Conservation (phyloP, 805 yeast genomes). For the Ogataea trehalophila region DNA sequence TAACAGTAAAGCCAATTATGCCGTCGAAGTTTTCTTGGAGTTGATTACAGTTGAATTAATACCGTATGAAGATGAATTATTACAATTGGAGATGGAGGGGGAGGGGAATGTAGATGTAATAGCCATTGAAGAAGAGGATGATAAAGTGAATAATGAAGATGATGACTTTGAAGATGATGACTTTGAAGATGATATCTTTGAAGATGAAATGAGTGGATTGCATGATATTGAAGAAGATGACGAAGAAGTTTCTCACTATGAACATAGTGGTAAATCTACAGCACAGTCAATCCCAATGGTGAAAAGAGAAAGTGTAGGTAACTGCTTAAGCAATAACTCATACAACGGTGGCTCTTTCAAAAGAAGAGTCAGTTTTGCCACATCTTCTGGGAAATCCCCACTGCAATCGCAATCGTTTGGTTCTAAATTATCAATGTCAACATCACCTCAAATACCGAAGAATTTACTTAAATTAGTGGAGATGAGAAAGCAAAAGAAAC, state of each 20-base stretch:
- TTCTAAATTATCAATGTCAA: conserved; percentile 48
- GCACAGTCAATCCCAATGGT: no score
- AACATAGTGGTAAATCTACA: no score
- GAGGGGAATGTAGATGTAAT: conserved; percentile 3
- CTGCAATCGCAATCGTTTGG: conserved; percentile 12
- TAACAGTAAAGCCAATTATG: conserved; percentile 65
- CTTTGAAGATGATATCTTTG: not conserved
- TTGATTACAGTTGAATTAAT: conserved; percentile 53
- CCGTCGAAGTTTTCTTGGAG: conserved; percentile 79
- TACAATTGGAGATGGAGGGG: conserved; percentile 5
- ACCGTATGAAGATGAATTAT: conserved; percentile 31
- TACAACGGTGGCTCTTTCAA: not conserved
- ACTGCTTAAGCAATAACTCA: conserved; percentile 1
- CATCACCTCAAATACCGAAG: conserved; percentile 68
- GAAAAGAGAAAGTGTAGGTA: no score
- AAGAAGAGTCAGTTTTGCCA: conserved; percentile 6
- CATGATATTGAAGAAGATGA: conserved; percentile 1
- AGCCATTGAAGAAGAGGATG: not conserved
- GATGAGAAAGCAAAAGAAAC: conserved; percentile 36
- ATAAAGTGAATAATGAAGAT: not conserved
- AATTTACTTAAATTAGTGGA: conserved; percentile 53
- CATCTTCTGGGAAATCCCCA: not conserved
- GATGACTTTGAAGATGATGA: not conserved
- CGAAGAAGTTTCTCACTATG: conserved; percentile 2
- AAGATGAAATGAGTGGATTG: conserved; percentile 1